Conservation (phyloP, 257 asterid genomes). For the Parsonsia alboflavescens region DNA sequence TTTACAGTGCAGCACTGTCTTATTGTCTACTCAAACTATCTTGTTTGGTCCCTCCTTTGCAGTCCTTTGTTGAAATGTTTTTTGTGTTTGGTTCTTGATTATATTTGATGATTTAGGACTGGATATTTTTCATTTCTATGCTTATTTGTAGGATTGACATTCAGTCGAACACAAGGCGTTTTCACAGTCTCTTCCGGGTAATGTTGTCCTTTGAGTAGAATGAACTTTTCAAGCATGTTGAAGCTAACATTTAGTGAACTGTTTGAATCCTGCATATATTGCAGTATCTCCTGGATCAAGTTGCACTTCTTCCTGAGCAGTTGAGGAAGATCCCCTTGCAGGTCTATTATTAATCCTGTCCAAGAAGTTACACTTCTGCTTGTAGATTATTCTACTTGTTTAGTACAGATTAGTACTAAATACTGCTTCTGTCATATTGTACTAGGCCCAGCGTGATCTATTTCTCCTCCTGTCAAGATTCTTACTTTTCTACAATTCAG, state of each 20-base stretch:
- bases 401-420: neutral
- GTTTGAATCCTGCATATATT: constrained; percentile 12
- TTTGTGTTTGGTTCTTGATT: neutral
- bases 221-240: neutral
- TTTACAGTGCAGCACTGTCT: neutral
- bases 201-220: constrained; percentile 1
- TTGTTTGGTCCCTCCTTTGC: neutral
- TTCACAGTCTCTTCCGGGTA: constrained; percentile 83
- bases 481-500: constrained; percentile 66
- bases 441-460: constrained; percentile 77
- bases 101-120: neutral
- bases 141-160: constrained; percentile 75
- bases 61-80: neutral
- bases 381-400: neutral
- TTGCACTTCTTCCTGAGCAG: constrained; percentile 62
- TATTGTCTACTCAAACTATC: neutral
- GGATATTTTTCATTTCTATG: neutral
- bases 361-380: neutral
- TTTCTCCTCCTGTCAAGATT: constrained; percentile 85
- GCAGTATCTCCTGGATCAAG: constrained; percentile 91
- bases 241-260: neutral
- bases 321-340: constrained; percentile 76
- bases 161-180: constrained; percentile 82
- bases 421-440: constrained; percentile 8
- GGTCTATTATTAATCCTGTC: constrained; percentile 38